A percentile compares a stretch with the other conserved stretches of the same genome.
Evolutionary conservation across 495 filamentous ascomycete species (phyloP).

Genomic region (Neurospora tetrasperma): DNA sequence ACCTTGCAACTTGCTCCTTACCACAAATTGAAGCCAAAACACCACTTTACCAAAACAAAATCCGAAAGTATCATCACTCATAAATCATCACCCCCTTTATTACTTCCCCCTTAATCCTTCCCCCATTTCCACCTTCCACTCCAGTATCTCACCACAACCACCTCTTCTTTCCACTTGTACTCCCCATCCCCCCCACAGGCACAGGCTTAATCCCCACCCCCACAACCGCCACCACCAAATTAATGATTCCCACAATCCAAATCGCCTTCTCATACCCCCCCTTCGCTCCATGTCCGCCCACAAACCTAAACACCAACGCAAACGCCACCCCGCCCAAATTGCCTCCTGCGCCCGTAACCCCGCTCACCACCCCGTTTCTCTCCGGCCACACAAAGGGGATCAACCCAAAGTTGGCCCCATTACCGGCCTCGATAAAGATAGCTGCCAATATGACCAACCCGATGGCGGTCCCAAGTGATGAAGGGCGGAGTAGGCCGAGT

Average conservation of each 20-base stretch:
- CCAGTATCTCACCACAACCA: background rate
- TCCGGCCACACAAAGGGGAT: constrained; percentile 76
- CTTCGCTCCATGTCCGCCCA: constrained; percentile 7
- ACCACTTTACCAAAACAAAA: no score
- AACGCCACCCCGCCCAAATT: constrained; percentile 84
- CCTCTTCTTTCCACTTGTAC: background rate
- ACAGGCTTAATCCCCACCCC: background rate
- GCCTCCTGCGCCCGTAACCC: constrained; percentile 65
- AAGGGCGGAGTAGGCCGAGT: constrained; percentile 53
- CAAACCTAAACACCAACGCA: constrained; percentile 75
- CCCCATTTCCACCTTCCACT: background rate
- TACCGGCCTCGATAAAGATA: constrained; percentile 74
- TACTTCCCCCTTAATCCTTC: background rate
- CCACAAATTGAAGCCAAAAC: no score
- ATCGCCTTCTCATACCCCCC: constrained; percentile 57
- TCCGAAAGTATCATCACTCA: background rate
- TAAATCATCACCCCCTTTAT: background rate
- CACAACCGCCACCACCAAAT: constrained; percentile 39
- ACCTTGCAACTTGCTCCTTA: no score
- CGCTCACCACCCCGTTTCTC: constrained; percentile 59
- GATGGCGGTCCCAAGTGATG: constrained; percentile 50
- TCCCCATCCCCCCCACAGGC: background rate
- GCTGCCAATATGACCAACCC: constrained; percentile 64
- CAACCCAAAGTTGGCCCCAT: constrained; percentile 77
- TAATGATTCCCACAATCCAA: constrained; percentile 77